Conservation (phyloP, 768 basidiomycete genomes). For the Tubosaeta sp. region DNA sequence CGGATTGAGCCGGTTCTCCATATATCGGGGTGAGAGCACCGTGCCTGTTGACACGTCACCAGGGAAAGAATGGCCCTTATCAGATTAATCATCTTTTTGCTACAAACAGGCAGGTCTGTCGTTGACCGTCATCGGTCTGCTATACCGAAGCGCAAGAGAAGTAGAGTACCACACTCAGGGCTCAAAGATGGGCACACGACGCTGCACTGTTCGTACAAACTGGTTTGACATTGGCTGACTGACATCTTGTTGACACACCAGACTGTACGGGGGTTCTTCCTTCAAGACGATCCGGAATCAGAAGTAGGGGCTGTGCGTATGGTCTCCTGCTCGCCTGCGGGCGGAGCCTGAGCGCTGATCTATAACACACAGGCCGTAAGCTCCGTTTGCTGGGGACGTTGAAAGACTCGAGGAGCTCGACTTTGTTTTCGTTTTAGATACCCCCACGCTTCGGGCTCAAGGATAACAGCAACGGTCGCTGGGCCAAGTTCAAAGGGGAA, state of each 20-base stretch:
- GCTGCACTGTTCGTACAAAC: background rate
- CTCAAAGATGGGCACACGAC: no score
- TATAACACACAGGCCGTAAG: conserved; percentile 14
- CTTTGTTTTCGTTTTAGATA: conserved; percentile 33
- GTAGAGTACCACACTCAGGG: no score
- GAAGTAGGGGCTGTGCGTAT: conserved; percentile 11
- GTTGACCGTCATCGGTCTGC: no score
- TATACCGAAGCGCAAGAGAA: no score
- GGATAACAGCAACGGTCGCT: conserved; percentile 47
- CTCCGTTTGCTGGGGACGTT: background rate
- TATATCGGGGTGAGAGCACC: no score
- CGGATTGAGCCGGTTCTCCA: no score
- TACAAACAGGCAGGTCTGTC: background rate
- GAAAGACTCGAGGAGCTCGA: background rate
- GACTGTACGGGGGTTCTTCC: conserved; percentile 12
- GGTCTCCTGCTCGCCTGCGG: no score
- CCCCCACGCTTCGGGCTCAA: conserved; percentile 56
- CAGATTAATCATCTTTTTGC: no score
- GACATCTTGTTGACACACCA: background rate
- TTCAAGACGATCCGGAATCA: conserved; percentile 19
- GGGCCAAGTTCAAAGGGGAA: conserved; percentile 41
- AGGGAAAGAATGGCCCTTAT: no score
- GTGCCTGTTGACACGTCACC: no score
- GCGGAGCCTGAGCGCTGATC: background rate
- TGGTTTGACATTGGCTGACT: background rate